Conservation (phyloP, 208 protist species). For the Willaertia magna region DNA sequence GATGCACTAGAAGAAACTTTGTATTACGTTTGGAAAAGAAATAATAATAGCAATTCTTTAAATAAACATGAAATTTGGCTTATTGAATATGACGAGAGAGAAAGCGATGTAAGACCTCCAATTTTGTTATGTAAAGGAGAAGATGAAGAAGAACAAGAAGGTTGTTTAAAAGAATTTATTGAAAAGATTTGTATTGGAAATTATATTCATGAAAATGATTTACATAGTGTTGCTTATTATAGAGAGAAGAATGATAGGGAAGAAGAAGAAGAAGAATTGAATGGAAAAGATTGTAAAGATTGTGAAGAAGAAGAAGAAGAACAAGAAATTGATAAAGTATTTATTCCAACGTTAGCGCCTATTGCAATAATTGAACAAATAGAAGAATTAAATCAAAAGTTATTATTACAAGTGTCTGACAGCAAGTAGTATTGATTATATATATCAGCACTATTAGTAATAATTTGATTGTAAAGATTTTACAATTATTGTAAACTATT, state of each 20-base stretch:
- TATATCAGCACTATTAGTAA: too few species aligned
- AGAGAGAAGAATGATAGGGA: background rate
- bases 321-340: background rate
- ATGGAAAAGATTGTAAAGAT: background rate
- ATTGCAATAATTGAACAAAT: too few species aligned
- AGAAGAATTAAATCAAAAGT: too few species aligned
- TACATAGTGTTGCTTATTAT: background rate
- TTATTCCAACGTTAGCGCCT: too few species aligned
- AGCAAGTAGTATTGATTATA: too few species aligned
- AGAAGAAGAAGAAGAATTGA: background rate
- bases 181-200: background rate
- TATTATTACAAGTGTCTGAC: too few species aligned
- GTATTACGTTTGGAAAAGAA: background rate
- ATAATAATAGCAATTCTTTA: too few species aligned
- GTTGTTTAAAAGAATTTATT: background rate
- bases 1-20: background rate
- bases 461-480: too few species aligned
- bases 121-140: background rate
- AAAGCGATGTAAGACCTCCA: background rate
- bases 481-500: too few species aligned
- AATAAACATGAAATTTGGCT: background rate
- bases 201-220: background rate
- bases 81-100: background rate
- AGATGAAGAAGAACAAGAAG: too few species aligned
- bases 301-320: background rate